Percentiles rank a stretch among this genome's conserved stretches.
Evolutionary conservation across 805 yeast species (phyloP).

Genomic region (Suhomyces prunicola): DNA sequence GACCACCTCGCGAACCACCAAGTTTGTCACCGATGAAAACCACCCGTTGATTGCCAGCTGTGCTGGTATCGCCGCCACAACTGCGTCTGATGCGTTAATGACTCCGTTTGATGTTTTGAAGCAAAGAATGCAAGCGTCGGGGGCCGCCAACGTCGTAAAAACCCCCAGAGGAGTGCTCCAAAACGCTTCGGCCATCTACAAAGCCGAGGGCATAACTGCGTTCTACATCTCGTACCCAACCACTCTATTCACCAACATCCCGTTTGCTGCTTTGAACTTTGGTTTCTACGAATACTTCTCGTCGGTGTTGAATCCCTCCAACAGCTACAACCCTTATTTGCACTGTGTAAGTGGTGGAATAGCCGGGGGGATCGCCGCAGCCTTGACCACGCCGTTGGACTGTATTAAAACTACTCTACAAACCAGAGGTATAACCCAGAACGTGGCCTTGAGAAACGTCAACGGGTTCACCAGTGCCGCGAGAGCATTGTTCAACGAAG

Average conservation of each 20-base stretch:
- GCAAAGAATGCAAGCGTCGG: slow-evolving; percentile 80
- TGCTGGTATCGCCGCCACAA: slow-evolving; percentile 90
- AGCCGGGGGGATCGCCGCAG: slow-evolving; percentile 95
- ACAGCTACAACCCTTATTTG: slow-evolving; percentile 78
- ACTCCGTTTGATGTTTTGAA: slow-evolving; percentile 95
- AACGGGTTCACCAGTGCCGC: slow-evolving; percentile 73
- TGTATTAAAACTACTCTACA: slow-evolving; percentile 90
- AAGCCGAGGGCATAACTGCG: slow-evolving; percentile 67
- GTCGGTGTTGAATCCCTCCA: slow-evolving; percentile 73
- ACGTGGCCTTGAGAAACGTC: slow-evolving; percentile 49
- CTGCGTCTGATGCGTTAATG: slow-evolving; percentile 93
- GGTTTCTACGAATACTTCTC: slow-evolving; percentile 86
- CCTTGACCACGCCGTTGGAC: slow-evolving; percentile 90
- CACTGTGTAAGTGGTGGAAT: slow-evolving; percentile 93
- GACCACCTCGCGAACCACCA: slow-evolving; percentile 32
- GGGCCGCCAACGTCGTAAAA: slow-evolving; percentile 2
- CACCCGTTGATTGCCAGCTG: slow-evolving; percentile 81
- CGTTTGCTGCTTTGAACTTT: slow-evolving; percentile 92
- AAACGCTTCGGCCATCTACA: slow-evolving; percentile 48
- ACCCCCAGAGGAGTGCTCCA: slow-evolving; percentile 24
- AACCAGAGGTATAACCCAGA: slow-evolving; percentile 61
- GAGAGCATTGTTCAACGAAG: slow-evolving; percentile 54
- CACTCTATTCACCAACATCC: slow-evolving; percentile 85
- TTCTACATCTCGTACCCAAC: slow-evolving; percentile 94
- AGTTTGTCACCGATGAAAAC: slow-evolving; percentile 55